A percentile compares a stretch with the other conserved stretches of the same genome.
Conservation (phyloP, 2,329 filamentous ascomycete genomes). For the Diplodia corticola region DNA sequence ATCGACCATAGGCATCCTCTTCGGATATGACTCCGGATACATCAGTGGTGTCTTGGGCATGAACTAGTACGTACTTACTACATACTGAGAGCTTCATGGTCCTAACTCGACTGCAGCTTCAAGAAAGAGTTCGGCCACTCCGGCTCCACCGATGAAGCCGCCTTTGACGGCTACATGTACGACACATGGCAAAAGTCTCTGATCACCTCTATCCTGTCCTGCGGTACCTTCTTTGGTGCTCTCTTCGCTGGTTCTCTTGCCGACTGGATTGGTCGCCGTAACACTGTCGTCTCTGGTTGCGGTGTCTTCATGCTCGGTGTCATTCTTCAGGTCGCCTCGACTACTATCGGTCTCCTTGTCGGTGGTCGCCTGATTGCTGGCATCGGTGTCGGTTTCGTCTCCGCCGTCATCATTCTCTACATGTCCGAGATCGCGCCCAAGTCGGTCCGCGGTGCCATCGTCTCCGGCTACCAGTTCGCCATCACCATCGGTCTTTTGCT, state of each 20-base stretch:
- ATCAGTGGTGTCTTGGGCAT: conserved; percentile 64
- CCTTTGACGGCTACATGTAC: conserved; percentile 60
- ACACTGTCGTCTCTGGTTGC: conserved; percentile 62
- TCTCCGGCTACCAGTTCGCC: conserved; percentile 82
- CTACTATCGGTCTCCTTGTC: conserved; percentile 63
- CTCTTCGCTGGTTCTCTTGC: conserved; percentile 59
- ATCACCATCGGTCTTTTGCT: conserved; percentile 78
- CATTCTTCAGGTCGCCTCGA: conserved; percentile 61
- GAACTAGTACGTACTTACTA: conserved; percentile 30
- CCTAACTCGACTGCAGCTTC: neutral
- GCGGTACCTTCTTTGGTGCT: conserved; percentile 75
- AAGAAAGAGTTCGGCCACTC: conserved; percentile 67
- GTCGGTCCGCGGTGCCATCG: conserved; percentile 62
- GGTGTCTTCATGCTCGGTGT: conserved; percentile 61
- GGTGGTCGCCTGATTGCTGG: conserved; percentile 74
- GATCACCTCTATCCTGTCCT: conserved; percentile 73
- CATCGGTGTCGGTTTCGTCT: conserved; percentile 71
- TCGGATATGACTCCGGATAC: conserved; percentile 77
- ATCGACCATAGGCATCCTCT: conserved; percentile 57
- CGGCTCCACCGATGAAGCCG: conserved; percentile 53
- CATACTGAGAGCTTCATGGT: conserved; percentile 22
- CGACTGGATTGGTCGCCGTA: conserved; percentile 66
- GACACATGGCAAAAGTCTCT: conserved; percentile 51
- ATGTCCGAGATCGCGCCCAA: conserved; percentile 72
- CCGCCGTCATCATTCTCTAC: conserved; percentile 65